Evolutionary conservation across 2,329 filamentous ascomycete genomes (phyloP).

Genomic region (Cadophora sp.): DNA sequence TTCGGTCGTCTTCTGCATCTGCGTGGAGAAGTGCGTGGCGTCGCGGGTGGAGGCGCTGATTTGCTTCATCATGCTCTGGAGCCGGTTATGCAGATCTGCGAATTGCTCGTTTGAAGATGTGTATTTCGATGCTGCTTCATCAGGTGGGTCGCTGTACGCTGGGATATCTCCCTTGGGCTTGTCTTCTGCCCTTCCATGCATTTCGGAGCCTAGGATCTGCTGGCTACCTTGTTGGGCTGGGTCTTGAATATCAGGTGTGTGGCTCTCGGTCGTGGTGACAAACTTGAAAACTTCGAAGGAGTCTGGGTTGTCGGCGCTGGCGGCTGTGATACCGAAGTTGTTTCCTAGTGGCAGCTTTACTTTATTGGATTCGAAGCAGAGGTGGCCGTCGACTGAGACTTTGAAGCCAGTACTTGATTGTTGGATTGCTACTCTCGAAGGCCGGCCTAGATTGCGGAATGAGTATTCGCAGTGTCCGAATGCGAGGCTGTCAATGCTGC

Average conservation of each 20-base stretch:
- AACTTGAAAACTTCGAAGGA: slow-evolving; percentile 95
- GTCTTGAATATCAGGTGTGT: slow-evolving; percentile 42
- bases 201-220: slow-evolving; percentile 47
- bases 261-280: slow-evolving; percentile 67
- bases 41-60: slow-evolving; percentile 67
- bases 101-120: slow-evolving; percentile 68
- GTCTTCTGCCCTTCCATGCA: slow-evolving; percentile 28
- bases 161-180: slow-evolving; percentile 51
- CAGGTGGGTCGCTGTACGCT: slow-evolving; percentile 51
- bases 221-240: slow-evolving; percentile 22
- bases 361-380: slow-evolving; percentile 85
- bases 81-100: slow-evolving; percentile 81
- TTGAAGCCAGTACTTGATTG: slow-evolving; percentile 72
- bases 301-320: slow-evolving; percentile 89
- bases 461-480: slow-evolving; percentile 92
- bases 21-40: slow-evolving; percentile 57
- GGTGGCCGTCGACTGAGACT: slow-evolving; percentile 79
- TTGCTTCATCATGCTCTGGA: slow-evolving; percentile 77
- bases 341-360: slow-evolving; percentile 82
- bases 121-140: slow-evolving; percentile 48
- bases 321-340: slow-evolving; percentile 85
- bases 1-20: slow-evolving; percentile 56
- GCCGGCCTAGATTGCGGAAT: slow-evolving; percentile 90
- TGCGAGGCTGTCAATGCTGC: slow-evolving; percentile 81
- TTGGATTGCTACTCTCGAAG: slow-evolving; percentile 77